Conservation (phyloP, 345 rosid species). For the Euphorbia peplus region DNA sequence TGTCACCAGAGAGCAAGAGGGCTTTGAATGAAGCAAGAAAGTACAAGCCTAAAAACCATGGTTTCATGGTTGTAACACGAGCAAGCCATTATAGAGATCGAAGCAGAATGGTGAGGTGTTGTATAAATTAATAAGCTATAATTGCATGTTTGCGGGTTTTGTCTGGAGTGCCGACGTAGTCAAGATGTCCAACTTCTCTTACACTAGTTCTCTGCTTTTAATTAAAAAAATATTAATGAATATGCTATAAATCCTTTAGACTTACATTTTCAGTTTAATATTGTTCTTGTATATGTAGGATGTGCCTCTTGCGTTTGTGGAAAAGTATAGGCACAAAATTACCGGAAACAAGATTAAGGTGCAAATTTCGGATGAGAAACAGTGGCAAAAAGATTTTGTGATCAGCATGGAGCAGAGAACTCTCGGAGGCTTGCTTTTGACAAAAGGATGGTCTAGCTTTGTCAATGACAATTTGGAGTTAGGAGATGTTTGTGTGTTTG, state of each 20-base stretch:
- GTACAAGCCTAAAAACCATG: neutral
- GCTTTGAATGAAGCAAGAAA: neutral
- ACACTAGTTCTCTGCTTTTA: too few species aligned
- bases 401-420: neutral
- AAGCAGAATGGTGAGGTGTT: constrained; percentile 8
- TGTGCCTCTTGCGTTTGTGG: constrained; percentile 19
- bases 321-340: neutral
- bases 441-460: constrained; percentile 20
- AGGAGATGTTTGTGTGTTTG: constrained; percentile 19
- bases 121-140: neutral
- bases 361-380: constrained; percentile 11
- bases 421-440: neutral
- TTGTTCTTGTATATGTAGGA: constrained; percentile 6
- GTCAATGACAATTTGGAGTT: neutral
- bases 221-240: too few species aligned
- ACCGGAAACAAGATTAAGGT: constrained; percentile 10
- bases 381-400: neutral
- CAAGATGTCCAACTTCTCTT: too few species aligned
- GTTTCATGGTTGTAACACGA: neutral
- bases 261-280: too few species aligned
- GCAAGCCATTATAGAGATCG: neutral
- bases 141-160: too few species aligned
- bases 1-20: constrained; percentile 30
- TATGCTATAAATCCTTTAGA: too few species aligned
- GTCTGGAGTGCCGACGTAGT: too few species aligned